A percentile compares a stretch with the other conserved stretches of the same genome.
These are phyloP conservation scores for Pinguiococcus pyrenoidosus DNA, from an alignment of 108 stramenopile genomes.

Conservation along the genomic window DNA sequence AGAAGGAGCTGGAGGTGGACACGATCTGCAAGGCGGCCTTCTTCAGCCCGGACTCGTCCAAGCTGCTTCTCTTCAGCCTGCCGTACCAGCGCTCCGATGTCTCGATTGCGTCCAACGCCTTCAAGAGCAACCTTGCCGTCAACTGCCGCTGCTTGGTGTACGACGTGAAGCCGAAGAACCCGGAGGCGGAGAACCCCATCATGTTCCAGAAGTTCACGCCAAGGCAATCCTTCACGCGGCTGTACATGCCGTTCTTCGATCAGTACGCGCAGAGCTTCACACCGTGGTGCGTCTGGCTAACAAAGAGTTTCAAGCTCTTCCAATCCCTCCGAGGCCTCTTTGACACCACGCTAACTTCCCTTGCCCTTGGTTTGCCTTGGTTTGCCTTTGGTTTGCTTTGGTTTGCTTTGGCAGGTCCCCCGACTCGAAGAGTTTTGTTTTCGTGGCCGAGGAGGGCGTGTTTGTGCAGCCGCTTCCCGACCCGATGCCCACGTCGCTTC, in stretches of 20 bases:
- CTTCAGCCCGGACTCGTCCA: slow-evolving; percentile 13
- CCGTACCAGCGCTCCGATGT: not conserved
- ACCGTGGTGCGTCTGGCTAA: no score
- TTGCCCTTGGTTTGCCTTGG: no score
- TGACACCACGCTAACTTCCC: no score
- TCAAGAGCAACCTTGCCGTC: not conserved
- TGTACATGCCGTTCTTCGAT: slow-evolving; percentile 13
- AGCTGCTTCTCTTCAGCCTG: not conserved
- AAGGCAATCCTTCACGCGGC: slow-evolving; percentile 5
- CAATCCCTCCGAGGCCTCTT: no score
- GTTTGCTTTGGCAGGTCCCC: no score
- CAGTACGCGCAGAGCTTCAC: slow-evolving; percentile 9
- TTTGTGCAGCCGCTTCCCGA: no score
- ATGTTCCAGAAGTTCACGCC: slow-evolving; percentile 4
- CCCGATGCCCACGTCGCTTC: no score
- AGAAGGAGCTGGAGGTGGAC: slow-evolving; percentile 8
- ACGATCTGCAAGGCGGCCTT: slow-evolving; percentile 7
- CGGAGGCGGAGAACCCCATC: not conserved
- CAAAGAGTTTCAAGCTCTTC: no score
- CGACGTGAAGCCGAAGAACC: slow-evolving; percentile 2
- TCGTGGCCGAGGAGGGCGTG: not conserved
- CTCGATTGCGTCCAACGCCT: not conserved
- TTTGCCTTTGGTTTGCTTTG: no score
- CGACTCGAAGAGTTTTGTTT: slow-evolving; percentile 4
- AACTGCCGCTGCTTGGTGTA: slow-evolving; percentile 9